Base-by-base conservation (phyloP, 1,284 basidiomycete genomes). In the Heterobasidion occidentale region DNA sequence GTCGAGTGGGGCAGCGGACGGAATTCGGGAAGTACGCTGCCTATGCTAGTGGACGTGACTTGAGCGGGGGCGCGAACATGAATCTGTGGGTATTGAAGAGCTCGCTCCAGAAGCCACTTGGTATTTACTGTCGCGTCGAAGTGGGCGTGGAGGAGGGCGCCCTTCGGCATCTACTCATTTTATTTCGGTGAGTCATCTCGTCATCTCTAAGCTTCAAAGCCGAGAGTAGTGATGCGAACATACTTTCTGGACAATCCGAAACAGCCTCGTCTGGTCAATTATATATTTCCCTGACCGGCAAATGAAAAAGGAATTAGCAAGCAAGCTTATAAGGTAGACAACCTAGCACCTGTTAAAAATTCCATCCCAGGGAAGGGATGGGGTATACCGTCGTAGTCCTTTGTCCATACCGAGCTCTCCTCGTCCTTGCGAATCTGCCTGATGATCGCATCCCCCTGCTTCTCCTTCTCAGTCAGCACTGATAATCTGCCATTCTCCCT, bases 301-400 rank as follows among this genome's bases (percentile, higher is more conserved):
- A 61, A 27, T 27, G 27, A 6, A 27, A 27, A 27, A 27, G 27
- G 27, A 19, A 19, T 54, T 49, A 70, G 83, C 82, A 49, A 27
- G 27, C 27, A 6, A 27, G 27, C 27, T 27, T 6, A 81, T 86
- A 60, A 88, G 69, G 62, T 87, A 87, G 60, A 82, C 84, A 85
- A 45, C 83, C 82, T 49, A 7, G 15, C 56, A 71, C 86, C 84
- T 53, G 83, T 88, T 60, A 88, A 69, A 62, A 88, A 90, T 61
- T 82, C 85, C 86, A 88, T 89, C 36, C 88, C 87, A 44, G 86
- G 85, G 61, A 87, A 88, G 1, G 81, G 74, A 64, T 86, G 79
- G 1, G 75, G 77, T 45, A 83, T 70, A 14, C 71, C 71, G n/a
- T 76, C 72, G 61, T 81, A 73, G 11, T 81, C 76, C 46, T 70